phyloP scores from a whole-genome alignment of 176 grass and related monocot genomes.

The Oropetium thomaeum region DNA sequence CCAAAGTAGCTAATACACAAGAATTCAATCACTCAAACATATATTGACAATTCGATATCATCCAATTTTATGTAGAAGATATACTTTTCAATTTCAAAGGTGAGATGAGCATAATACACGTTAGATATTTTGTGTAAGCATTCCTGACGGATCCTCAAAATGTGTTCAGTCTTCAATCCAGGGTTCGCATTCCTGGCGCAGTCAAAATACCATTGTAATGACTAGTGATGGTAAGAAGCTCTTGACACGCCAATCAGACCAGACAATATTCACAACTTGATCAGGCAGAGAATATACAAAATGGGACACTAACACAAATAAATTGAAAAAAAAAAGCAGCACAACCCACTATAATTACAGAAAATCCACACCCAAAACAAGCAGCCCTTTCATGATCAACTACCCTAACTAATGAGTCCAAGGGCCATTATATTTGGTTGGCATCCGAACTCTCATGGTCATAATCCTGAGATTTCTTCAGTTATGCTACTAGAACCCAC shows the following conservation, averaged over 20 bases:
- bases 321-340: constrained; percentile 26
- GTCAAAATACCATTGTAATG: constrained; percentile 23
- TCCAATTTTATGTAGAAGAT: background rate
- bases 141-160: background rate
- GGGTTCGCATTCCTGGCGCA: background rate
- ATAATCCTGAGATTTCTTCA: constrained; percentile 72
- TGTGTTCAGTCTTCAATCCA: constrained; percentile 10
- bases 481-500: constrained; percentile 94
- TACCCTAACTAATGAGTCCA: constrained; percentile 18
- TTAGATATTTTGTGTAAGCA: constrained; percentile 21
- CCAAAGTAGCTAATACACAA: background rate
- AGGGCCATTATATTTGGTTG: constrained; percentile 39
- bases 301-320: constrained; percentile 24
- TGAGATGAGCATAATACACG: constrained; percentile 21
- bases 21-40: background rate
- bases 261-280: constrained; percentile 34
- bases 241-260: constrained; percentile 23
- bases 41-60: constrained; percentile 37
- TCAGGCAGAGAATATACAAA: constrained; percentile 49
- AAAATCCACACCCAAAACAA: constrained; percentile 49
- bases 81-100: background rate
- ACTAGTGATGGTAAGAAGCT: constrained; percentile 23
- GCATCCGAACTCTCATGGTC: constrained; percentile 47
- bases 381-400: constrained; percentile 23
- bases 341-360: constrained; percentile 50